Conservation (phyloP, 495 filamentous ascomycete species). For the Aspergillus nidulans region DNA sequence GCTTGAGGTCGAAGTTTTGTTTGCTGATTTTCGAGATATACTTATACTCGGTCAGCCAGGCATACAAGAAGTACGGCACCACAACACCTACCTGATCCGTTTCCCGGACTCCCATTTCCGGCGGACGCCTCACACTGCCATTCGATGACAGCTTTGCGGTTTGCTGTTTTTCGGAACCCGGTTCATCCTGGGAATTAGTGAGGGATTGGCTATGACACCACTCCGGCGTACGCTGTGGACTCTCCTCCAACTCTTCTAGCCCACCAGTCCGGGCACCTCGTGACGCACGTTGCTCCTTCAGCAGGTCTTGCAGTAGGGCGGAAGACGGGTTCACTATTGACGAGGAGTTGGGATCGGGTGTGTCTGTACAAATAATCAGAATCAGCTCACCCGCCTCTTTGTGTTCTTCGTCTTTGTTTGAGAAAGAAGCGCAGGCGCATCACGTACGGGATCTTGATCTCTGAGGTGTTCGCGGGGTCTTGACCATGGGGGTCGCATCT, state of each 20-base stretch:
- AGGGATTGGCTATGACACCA: slow-evolving; percentile 18
- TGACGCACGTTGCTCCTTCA: slow-evolving; percentile 46
- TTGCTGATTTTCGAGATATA: slow-evolving; percentile 67
- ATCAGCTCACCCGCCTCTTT: slow-evolving; percentile 9
- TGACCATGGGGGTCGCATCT: slow-evolving; percentile 29
- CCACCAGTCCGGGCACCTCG: slow-evolving; percentile 28
- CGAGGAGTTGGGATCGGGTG: slow-evolving; percentile 25
- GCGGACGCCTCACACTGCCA: slow-evolving; percentile 28
- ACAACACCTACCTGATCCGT: slow-evolving; percentile 43
- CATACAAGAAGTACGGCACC: background rate
- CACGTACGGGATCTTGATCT: slow-evolving; percentile 13
- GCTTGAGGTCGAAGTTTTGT: slow-evolving; percentile 85
- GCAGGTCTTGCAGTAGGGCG: slow-evolving; percentile 40
- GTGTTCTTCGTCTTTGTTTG: background rate
- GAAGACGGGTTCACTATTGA: slow-evolving; percentile 44
- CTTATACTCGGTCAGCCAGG: slow-evolving; percentile 19
- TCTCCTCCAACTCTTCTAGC: slow-evolving; percentile 24
- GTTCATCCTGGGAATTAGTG: slow-evolving; percentile 24
- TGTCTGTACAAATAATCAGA: slow-evolving; percentile 17
- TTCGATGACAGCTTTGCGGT: slow-evolving; percentile 24
- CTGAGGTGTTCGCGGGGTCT: slow-evolving; percentile 22
- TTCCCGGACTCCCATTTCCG: slow-evolving; percentile 48
- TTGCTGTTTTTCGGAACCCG: slow-evolving; percentile 34
- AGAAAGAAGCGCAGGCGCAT: background rate
- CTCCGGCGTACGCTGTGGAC: slow-evolving; percentile 28